Evolutionary conservation across 345 rosid genomes (phyloP), one percentile per base, ranked within the genome.

Genomic region (Gossypium herbaceum): DNA sequence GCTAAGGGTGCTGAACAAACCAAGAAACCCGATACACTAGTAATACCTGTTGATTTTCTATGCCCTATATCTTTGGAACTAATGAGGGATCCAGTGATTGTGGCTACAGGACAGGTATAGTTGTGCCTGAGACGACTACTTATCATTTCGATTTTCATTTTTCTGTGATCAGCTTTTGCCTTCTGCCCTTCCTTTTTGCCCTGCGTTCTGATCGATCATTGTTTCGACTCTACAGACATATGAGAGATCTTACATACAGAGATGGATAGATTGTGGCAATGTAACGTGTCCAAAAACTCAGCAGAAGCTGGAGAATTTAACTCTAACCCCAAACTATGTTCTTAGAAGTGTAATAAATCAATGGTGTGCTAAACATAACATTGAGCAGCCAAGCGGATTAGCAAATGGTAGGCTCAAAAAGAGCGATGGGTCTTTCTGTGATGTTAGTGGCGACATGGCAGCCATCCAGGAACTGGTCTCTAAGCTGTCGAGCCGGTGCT

Each of bases 41-140:
- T 82, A 58, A 84, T 90, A 57, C 99, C 98, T 4, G 89, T 78
- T 27, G 99, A 95, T 84, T 95, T 86, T 76, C 85, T 90, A 17
- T 95, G 99, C 79, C 97, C 99, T 3, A 91, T 95, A 15, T 91
- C 98, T 7, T 79, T 95, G 75, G 99, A 95, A 75, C 77, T 93
- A 67, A 91, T 95, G 98, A 91, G 94, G 78, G 97, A 95, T 83
- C 99, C 99, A 70, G 99, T 91, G 60, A 91, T 91, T 66, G 98
- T 95, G 15, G 85, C 97, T 71, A 93, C 98, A 52, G 99, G 99
- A 73, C 99, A 93, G 97, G 98, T 91, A 77, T 60, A 12, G 45
- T 34, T 17, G 66, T 20, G 43, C 16, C 52, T 34, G 34, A 45
- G 19, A 60, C 13, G 7, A 54, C 20, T 68, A 7, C 11, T 68